A percentile compares a stretch with the other conserved stretches of the same genome.
These are phyloP conservation scores for Rhodotorula toruloides DNA, from an alignment of 768 basidiomycete genomes.

Conservation along the genomic window DNA sequence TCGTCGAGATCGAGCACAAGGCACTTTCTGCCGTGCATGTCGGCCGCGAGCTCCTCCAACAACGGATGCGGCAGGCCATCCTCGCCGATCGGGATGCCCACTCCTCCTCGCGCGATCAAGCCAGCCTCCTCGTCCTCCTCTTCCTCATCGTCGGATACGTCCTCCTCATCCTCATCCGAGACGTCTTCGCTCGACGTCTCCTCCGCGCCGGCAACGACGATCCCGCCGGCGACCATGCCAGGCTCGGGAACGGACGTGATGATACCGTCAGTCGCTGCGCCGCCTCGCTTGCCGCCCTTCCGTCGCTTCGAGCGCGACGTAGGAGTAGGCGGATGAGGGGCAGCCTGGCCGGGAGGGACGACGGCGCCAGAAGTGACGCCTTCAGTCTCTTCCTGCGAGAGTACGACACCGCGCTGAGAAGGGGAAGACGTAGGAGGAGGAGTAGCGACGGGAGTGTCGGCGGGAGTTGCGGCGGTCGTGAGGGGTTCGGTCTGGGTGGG, in stretches of 20 bases:
- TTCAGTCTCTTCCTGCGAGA: constrained; percentile 64
- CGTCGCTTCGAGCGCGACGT: constrained; percentile 55
- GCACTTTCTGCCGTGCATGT: constrained; percentile 85
- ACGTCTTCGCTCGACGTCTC: constrained; percentile 6
- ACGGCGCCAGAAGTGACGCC: constrained; percentile 87
- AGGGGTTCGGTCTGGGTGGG: constrained; percentile 13
- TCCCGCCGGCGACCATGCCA: constrained; percentile 23
- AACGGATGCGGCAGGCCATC: constrained; percentile 82
- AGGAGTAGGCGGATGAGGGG: constrained; percentile 43
- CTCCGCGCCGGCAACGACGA: constrained; percentile 15
- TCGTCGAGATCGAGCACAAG: constrained; percentile 95
- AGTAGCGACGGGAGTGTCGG: constrained; percentile 5
- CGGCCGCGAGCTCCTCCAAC: constrained; percentile 73
- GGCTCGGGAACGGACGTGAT: constrained; percentile 49
- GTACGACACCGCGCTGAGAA: constrained; percentile 44
- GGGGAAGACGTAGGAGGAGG: constrained; percentile 15
- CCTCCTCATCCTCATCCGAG: constrained; percentile 54
- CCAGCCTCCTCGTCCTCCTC: constrained; percentile 80
- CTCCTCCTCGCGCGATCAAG: constrained; percentile 82
- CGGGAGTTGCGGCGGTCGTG: constrained; percentile 1
- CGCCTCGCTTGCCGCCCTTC: constrained; percentile 56
- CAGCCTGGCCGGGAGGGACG: constrained; percentile 71
- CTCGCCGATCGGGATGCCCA: constrained; percentile 92
- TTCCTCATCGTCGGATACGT: constrained; percentile 61
- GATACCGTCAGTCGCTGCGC: constrained; percentile 54